Conservation (phyloP, 2,329 filamentous ascomycete species). For the Pleomassaria siparia region DNA sequence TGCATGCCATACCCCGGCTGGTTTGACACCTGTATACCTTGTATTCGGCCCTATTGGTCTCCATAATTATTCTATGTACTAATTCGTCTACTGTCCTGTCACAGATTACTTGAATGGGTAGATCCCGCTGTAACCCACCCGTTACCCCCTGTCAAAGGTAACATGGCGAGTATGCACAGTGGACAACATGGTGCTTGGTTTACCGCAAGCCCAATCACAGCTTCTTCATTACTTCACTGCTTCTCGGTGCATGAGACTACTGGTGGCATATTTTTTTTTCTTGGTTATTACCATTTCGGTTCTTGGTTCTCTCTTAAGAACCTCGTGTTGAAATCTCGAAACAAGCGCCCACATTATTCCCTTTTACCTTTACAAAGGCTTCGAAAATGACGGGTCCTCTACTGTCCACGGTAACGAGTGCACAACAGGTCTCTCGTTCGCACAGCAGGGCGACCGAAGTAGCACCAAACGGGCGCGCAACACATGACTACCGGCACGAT, state of each 20-base stretch:
- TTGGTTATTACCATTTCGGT: too few species aligned
- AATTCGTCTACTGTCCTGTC: neutral
- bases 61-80: neutral
- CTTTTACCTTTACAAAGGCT: neutral
- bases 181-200: conserved; percentile 3
- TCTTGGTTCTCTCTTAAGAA: neutral
- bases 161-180: neutral
- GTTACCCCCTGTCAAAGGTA: neutral
- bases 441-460: neutral
- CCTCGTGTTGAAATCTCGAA: neutral
- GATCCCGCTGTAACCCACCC: neutral
- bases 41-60: neutral
- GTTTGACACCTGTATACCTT: neutral
- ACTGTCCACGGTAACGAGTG: neutral
- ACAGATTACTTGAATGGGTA: neutral
- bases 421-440: too few species aligned
- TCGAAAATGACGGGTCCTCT: neutral
- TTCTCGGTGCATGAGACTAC: neutral
- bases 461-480: too few species aligned
- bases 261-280: neutral
- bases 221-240: neutral
- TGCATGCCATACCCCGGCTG: neutral
- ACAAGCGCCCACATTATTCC: neutral
- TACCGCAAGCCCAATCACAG: neutral
- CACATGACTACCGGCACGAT: too few species aligned